Evolutionary conservation across 108 stramenopile species (phyloP).

Genomic region (Nannochloropsis granulata): DNA sequence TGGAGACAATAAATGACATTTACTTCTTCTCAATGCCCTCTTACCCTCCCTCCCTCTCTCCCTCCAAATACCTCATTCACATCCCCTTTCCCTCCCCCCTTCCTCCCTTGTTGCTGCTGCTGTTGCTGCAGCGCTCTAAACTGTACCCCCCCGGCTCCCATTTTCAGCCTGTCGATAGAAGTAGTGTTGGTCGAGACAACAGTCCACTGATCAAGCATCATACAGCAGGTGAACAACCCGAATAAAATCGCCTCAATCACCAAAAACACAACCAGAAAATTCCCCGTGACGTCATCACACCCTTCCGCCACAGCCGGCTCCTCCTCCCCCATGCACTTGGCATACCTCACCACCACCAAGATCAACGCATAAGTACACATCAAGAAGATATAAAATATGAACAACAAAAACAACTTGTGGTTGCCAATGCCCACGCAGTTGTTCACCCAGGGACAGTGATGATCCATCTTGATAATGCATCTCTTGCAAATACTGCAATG

Average conservation of each 20-base stretch:
- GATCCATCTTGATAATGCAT: constrained; percentile 92
- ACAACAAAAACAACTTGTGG: constrained; percentile 97
- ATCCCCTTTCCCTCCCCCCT: constrained; percentile 67
- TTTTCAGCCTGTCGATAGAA: constrained; percentile 60
- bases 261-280: constrained; percentile 28
- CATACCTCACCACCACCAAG: constrained; percentile 51
- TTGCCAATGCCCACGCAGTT: constrained; percentile 97
- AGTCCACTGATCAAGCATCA: constrained; percentile 90
- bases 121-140: no score
- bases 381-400: constrained; percentile 81
- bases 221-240: constrained; percentile 93
- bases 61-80: constrained; percentile 89
- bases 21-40: neutral
- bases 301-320: neutral
- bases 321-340: constrained; percentile 34
- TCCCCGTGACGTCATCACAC: neutral
- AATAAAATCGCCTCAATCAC: constrained; percentile 51
- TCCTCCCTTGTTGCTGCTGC: constrained; percentile 7
- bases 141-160: neutral
- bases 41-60: neutral
- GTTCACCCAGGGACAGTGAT: constrained; percentile 98
- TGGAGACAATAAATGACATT: no score
- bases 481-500: constrained; percentile 95
- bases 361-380: constrained; percentile 64
- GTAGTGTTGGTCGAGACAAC: constrained; percentile 75